Conservation (phyloP, 2,329 filamentous ascomycete genomes). For the Pyrenophora tritici-repentis region DNA sequence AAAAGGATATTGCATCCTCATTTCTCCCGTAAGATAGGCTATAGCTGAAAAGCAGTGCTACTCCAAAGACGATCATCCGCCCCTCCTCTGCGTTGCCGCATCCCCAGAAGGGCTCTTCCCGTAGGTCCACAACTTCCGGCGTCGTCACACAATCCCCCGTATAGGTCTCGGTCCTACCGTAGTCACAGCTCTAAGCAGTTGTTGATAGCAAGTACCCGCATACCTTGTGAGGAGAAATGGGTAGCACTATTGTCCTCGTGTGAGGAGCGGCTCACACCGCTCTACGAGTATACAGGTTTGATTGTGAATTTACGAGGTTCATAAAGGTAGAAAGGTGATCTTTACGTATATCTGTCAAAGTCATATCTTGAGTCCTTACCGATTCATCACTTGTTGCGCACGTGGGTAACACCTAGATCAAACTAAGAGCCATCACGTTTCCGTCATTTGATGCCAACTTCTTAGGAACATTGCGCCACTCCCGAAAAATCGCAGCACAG, state of each 20-base stretch:
- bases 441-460: constrained; percentile 8
- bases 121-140: constrained; percentile 7
- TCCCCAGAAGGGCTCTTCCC: neutral
- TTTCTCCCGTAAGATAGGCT: neutral
- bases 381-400: constrained; percentile 16
- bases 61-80: constrained; percentile 10
- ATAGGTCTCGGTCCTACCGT: constrained; percentile 9
- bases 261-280: constrained; percentile 14
- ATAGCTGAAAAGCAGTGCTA: constrained; percentile 6
- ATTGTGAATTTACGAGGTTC: constrained; percentile 5
- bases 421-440: constrained; percentile 14
- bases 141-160: constrained; percentile 3
- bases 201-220: neutral
- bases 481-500: neutral
- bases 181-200: constrained; percentile 5
- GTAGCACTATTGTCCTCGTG: constrained; percentile 16
- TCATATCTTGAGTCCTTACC: constrained; percentile 11
- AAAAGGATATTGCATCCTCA: neutral
- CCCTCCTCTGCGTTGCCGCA: neutral
- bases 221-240: constrained; percentile 8
- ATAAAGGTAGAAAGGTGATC: constrained; percentile 7
- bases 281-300: neutral
- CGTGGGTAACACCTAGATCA: constrained; percentile 17
- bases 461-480: constrained; percentile 9
- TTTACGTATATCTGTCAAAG: constrained; percentile 14